These are phyloP conservation scores for Cystoisospora suis DNA, from an alignment of 169 alveolate genomes.

Conservation along the genomic window DNA sequence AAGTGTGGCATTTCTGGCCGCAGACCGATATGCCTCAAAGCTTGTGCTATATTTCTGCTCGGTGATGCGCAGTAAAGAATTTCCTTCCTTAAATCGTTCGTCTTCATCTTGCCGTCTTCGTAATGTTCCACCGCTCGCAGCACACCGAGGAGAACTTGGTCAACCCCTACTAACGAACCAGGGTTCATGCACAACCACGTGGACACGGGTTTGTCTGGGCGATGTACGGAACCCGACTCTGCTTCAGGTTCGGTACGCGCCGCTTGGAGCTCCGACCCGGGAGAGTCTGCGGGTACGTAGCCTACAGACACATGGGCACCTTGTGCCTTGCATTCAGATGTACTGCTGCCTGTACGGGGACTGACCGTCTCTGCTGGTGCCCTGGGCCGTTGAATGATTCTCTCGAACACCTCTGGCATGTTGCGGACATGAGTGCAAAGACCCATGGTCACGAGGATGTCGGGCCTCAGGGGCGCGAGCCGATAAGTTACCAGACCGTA, in stretches of 20 bases:
- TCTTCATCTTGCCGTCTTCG: neutral
- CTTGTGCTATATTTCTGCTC: neutral
- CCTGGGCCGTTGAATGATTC: neutral
- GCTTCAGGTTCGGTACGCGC: too few species aligned
- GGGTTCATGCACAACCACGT: constrained; percentile 32
- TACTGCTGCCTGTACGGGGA: neutral
- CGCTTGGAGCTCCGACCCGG: too few species aligned
- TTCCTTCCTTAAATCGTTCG: constrained; percentile 7
- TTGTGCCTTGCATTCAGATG: too few species aligned
- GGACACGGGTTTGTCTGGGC: neutral
- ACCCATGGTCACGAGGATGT: neutral
- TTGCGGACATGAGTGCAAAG: neutral
- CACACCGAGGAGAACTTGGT: constrained; percentile 18
- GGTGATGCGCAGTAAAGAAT: constrained; percentile 27
- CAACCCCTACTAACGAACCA: neutral
- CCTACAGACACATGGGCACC: too few species aligned
- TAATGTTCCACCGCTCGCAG: neutral
- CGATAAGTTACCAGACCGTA: neutral
- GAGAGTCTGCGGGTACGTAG: too few species aligned
- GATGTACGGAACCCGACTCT: neutral
- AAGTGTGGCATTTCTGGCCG: neutral
- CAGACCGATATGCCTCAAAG: constrained; percentile 6
- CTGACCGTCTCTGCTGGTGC: neutral
- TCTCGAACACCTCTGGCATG: neutral
- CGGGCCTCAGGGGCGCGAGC: constrained; percentile 19